These are phyloP conservation scores for Auricularia sp. DNA, from an alignment of 768 basidiomycete genomes.

Conservation along the genomic window DNA sequence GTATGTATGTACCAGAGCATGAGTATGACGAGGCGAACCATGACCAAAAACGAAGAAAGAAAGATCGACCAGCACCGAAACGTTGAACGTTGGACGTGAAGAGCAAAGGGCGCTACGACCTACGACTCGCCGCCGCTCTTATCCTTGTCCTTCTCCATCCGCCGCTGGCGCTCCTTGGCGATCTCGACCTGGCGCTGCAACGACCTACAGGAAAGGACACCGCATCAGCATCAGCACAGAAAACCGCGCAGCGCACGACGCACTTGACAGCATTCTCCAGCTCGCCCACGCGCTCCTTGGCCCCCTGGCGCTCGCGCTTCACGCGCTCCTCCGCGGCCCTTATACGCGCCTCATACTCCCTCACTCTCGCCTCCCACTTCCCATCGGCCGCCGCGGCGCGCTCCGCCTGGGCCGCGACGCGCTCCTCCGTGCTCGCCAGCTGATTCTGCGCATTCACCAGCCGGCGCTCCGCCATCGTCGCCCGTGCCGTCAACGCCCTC, in stretches of 20 bases:
- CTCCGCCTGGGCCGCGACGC: slow-evolving; percentile 62
- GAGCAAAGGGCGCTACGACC: no score
- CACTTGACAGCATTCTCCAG: slow-evolving; percentile 65
- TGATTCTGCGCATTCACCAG: slow-evolving; percentile 80
- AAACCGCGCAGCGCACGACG: slow-evolving; percentile 12
- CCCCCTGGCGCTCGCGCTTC: slow-evolving; percentile 88
- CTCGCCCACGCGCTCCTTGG: slow-evolving; percentile 74
- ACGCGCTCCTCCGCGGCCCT: slow-evolving; percentile 83
- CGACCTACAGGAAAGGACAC: slow-evolving; percentile 34
- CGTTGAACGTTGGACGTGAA: not conserved
- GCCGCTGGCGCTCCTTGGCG: slow-evolving; percentile 50
- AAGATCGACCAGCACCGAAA: not conserved
- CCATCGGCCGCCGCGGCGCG: slow-evolving; percentile 63
- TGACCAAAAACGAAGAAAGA: not conserved
- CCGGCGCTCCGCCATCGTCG: slow-evolving; percentile 79
- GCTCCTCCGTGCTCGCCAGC: slow-evolving; percentile 74
- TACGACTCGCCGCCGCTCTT: not conserved
- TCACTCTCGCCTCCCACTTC: slow-evolving; percentile 94
- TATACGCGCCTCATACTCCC: slow-evolving; percentile 77
- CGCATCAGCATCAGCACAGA: not conserved
- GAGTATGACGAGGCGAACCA: no score
- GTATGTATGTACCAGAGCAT: no score
- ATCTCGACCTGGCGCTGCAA: slow-evolving; percentile 68
- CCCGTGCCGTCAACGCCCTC: slow-evolving; percentile 58
- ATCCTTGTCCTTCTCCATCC: not conserved